Evolutionary conservation across 139 green algal species (phyloP).

Genomic region (Haematococcus lacustris): DNA sequence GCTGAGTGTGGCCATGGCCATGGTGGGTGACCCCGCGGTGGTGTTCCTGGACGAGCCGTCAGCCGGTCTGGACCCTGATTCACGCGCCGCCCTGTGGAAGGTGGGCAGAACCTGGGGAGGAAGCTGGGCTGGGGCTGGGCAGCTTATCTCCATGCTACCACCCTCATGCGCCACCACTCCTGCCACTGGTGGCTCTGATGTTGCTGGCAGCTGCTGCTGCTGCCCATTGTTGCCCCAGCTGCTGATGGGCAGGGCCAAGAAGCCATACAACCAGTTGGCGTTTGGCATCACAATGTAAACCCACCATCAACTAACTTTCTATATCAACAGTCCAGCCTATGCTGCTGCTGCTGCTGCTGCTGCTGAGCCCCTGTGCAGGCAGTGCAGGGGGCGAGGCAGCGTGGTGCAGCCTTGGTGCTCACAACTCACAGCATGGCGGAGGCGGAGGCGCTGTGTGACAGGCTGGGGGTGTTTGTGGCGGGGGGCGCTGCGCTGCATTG

Average conservation of each 20-base stretch:
- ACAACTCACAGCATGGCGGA: slow-evolving; percentile 90
- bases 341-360: no score
- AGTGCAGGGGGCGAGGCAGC: slow-evolving; percentile 13
- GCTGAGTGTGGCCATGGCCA: slow-evolving; percentile 70
- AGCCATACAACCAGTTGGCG: neutral
- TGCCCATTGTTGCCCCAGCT: neutral
- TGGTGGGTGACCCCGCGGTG: slow-evolving; percentile 65
- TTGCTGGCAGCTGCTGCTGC: neutral
- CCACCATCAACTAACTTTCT: neutral
- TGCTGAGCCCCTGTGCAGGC: slow-evolving; percentile 7
- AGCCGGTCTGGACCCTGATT: slow-evolving; percentile 76
- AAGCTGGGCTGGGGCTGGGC: neutral
- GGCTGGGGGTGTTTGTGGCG: slow-evolving; percentile 80
- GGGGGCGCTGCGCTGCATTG: slow-evolving; percentile 74
- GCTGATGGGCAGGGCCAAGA: no score
- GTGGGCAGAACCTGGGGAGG: slow-evolving; percentile 6
- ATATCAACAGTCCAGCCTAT: neutral
- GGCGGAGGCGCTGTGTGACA: slow-evolving; percentile 77
- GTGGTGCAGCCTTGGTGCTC: slow-evolving; percentile 53
- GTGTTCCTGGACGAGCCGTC: slow-evolving; percentile 94
- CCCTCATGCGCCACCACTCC: neutral
- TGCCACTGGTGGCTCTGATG: neutral
- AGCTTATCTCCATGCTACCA: neutral
- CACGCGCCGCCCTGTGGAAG: slow-evolving; percentile 42
- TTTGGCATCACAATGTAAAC: neutral